phyloP scores from a whole-genome alignment of 2,329 filamentous ascomycete species.

The Sphaerulina populicola region DNA sequence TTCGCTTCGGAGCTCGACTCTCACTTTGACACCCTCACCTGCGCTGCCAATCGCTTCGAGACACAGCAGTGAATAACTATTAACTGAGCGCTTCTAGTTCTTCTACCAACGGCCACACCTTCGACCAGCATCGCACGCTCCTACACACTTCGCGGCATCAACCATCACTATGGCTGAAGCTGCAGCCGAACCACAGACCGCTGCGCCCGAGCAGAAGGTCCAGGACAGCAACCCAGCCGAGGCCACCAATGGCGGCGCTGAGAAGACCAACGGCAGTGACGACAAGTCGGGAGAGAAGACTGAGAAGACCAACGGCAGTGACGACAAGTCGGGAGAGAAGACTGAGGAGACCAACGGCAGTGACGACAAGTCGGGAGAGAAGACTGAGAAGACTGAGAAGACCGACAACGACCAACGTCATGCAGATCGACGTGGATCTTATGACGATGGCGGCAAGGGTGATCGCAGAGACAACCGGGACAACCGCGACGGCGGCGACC shows the following conservation, averaged over 20 bases:
- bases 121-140: constrained; percentile 6
- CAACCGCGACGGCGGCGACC: constrained; percentile 13
- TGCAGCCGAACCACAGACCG: constrained; percentile 18
- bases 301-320: too few species aligned
- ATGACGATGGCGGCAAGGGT: constrained; percentile 13
- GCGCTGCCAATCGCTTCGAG: neutral
- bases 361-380: constrained; percentile 9
- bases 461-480: constrained; percentile 17
- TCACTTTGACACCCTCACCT: neutral
- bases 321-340: constrained; percentile 13
- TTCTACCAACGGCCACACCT: neutral
- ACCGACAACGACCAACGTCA: constrained; percentile 18
- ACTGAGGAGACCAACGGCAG: constrained; percentile 11
- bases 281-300: constrained; percentile 13
- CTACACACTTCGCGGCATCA: neutral
- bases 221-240: constrained; percentile 15
- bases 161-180: constrained; percentile 17
- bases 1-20: neutral
- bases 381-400: constrained; percentile 15
- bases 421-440: constrained; percentile 9
- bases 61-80: neutral
- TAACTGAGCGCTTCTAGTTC: neutral
- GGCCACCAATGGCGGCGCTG: constrained; percentile 15
- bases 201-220: constrained; percentile 14
- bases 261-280: constrained; percentile 14